Base-by-base conservation (phyloP, 2,329 filamentous ascomycete species). In the Ilyonectria mors-panacis region DNA sequence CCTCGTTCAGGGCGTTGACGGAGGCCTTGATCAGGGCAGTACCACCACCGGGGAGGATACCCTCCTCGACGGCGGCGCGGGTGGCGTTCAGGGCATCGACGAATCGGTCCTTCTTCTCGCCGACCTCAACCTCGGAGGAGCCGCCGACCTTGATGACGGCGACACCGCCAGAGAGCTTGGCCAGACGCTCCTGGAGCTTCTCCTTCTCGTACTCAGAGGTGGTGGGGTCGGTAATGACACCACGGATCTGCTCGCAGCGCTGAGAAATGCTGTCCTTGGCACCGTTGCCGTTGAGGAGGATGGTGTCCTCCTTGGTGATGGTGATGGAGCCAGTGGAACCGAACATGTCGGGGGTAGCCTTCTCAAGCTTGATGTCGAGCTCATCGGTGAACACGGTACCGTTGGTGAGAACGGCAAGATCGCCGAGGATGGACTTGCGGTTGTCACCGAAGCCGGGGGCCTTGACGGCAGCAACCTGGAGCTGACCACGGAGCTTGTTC, bases 141-240 rank as follows among this genome's bases (percentile, higher is more conserved):
- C 96, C 96, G 78, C 96, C 96, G 71, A 99, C 96, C 90, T 97
- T 98, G 89, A 99, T 98, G 85, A 99, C 96, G 77, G 96, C 96
- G 77, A 99, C 96, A 89, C 96, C 96, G 73, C 96, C 96, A 75
- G 96, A 98, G 75, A 99, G 93, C 92, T 99, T 99, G 77, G 96
- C 96, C 69, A 99, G 93, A 86, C 96, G 96, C 89, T 99, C 96
- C 87, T 98, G 96, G 73, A 99, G 94, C 91, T 99, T 99, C 93
- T 99, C 96, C 91, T 98, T 98, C 91, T 99, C 96, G 86, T 99
- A 99, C 80, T 99, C 96, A 55, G 95, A 98, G 72, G 96, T 99
- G 77, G 89, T 92, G 73, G 95, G 93, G 86, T 99, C 96, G 70
- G 87, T 89, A 87, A 98, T 97, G 84, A 98, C 94, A 75, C 95